Evolutionary conservation across 176 grass and related monocot genomes (phyloP).

Genomic region (Zoysia pacifica): DNA sequence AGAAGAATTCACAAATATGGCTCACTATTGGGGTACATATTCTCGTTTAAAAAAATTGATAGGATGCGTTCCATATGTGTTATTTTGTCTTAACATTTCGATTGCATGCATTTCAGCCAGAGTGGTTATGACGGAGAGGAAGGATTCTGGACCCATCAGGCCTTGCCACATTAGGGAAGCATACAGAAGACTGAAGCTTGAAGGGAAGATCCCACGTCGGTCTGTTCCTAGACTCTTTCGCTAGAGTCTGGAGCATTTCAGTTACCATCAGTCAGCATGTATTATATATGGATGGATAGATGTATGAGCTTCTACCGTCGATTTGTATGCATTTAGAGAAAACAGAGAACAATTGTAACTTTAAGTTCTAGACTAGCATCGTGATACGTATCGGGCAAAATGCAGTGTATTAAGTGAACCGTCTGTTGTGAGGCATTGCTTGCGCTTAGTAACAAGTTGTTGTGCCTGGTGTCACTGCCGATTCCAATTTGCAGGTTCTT

Average conservation of each 20-base stretch:
- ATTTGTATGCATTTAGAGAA: not conserved
- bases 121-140: constrained; percentile 79
- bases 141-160: constrained; percentile 89
- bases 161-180: constrained; percentile 92
- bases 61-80: not conserved
- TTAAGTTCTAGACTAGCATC: not conserved
- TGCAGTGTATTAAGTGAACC: not conserved
- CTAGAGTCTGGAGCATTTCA: constrained; percentile 40
- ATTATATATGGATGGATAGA: not conserved
- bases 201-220: constrained; percentile 69
- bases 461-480: not conserved
- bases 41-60: not conserved
- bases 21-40: not conserved
- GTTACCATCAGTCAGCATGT: not conserved
- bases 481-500: not conserved
- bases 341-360: not conserved
- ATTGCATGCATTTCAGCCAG: constrained; percentile 58
- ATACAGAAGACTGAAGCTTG: constrained; percentile 82
- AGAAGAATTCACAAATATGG: too few species aligned
- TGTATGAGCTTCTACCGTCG: not conserved
- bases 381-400: not conserved
- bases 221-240: constrained; percentile 80
- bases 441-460: not conserved
- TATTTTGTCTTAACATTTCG: not conserved
- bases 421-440: not conserved